Evolutionary conservation across 352 stramenopile genomes (phyloP).

Genomic region (Phytophthora tentaculata): DNA sequence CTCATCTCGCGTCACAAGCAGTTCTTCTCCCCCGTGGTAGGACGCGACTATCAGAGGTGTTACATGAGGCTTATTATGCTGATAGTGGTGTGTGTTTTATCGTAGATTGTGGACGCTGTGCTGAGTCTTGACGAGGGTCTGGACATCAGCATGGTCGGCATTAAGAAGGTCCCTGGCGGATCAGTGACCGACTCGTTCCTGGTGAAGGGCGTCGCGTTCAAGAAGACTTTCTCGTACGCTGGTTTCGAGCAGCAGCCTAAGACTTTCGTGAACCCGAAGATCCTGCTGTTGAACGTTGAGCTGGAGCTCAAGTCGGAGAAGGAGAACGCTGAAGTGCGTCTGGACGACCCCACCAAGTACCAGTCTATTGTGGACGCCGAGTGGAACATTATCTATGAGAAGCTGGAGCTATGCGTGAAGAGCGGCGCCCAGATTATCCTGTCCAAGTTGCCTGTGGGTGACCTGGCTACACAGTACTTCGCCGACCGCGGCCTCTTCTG

Average conservation of each 20-base stretch:
- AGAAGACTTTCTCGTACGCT: constrained; percentile 99
- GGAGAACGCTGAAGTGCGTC: constrained; percentile 98
- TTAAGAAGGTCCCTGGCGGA: constrained; percentile 98
- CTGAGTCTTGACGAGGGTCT: constrained; percentile 91
- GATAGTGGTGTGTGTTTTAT: constrained; percentile 14
- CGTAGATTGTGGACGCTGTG: constrained; percentile 95
- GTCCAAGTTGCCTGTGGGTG: constrained; percentile 94
- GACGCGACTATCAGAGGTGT: background rate
- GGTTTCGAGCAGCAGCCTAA: constrained; percentile 99
- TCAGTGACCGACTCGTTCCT: constrained; percentile 98
- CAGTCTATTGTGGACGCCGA: constrained; percentile 99
- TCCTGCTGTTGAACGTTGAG: constrained; percentile 98
- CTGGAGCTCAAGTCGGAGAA: constrained; percentile 99
- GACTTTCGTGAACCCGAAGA: constrained; percentile 96
- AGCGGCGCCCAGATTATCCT: constrained; percentile 98
- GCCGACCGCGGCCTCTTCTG: constrained; percentile 98
- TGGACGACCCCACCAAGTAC: constrained; percentile 98
- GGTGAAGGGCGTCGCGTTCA: constrained; percentile 98
- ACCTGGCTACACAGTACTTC: constrained; percentile 99
- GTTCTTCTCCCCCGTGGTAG: constrained; percentile 98
- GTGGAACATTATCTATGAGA: constrained; percentile 99
- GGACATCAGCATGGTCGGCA: constrained; percentile 93
- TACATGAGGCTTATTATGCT: background rate
- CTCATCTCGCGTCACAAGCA: constrained; percentile 97
- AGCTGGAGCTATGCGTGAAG: constrained; percentile 92